Base-by-base conservation (phyloP, 805 yeast genomes). In the Zygosaccharomyces gambellarensis region DNA sequence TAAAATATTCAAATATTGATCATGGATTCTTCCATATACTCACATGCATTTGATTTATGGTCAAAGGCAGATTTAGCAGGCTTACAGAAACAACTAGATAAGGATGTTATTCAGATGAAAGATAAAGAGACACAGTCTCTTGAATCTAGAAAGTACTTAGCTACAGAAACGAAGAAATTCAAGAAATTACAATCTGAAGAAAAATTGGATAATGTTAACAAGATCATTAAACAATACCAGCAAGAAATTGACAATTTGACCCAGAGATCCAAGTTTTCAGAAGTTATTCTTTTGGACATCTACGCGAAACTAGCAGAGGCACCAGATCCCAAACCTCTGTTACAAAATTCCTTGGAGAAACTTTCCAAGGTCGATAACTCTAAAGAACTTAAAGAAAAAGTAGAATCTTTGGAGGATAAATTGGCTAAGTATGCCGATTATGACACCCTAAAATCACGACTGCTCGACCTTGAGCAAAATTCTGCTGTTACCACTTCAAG, bases 281-380 rank as follows among this genome's bases (percentile, higher is more conserved):
- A 94, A 61, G 72, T 76, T 34, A 75, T 82, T 28, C 85, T 94
- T 60, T 79, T 90, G 63, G 81, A 82, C 17, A 73, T 87, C 21
- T 92, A 92, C 70, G 73, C 87, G 48, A 73, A 81, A 12, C 70
- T 92, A 4, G 87, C 90, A 4, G 96, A 90, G 64, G 90, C 95
- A 0, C 97, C 97, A 0, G 97, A 92, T 69, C 98, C 98, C 1
- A 80, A 77, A 53, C 95, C 96, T 4, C 67, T 90, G 38, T 70
- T 92, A 50, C 86, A 85, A 57, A 76, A 81, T 34, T 80, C 90
- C 1, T 63, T 86, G 25, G 87, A 83, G 44, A 78, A 87, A 4
- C 79, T 85, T 6, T 66, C 76, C 3, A 76, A 78, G 17, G 72
- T 76, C 1, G 71, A 76, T 19, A 88, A 86, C 46, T 69, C 77